These are phyloP conservation scores for Bidens hawaiensis DNA, from an alignment of 140 eudicot species.

Conservation along the genomic window DNA sequence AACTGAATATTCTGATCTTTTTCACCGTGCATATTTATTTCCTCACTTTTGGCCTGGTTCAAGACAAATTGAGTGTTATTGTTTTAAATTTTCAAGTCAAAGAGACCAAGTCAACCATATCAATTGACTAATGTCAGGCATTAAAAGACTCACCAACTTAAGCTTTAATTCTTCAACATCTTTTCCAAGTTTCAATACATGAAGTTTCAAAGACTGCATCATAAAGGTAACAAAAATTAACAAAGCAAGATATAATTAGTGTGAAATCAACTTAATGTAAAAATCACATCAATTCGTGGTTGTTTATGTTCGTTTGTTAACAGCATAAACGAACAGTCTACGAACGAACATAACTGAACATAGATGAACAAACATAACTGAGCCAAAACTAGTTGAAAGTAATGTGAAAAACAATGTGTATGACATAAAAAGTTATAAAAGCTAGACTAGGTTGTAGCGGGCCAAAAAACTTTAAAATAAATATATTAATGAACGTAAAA, in stretches of 20 bases:
- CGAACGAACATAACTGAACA: too few relatives aligned
- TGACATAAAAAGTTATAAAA: too few relatives aligned
- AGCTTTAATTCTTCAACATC: constrained; percentile 62
- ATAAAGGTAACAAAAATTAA: constrained; percentile 14
- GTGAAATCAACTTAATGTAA: not conserved
- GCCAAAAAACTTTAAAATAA: too few relatives aligned
- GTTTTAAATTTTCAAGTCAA: not conserved
- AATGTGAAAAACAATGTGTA: too few relatives aligned
- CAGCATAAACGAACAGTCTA: too few relatives aligned
- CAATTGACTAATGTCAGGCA: constrained; percentile 5
- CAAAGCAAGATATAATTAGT: not conserved
- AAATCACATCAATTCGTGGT: too few relatives aligned
- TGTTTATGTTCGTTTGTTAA: too few relatives aligned
- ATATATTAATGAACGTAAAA: too few relatives aligned
- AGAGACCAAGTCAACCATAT: constrained; percentile 9
- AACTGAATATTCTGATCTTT: constrained; percentile 27
- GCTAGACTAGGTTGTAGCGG: too few relatives aligned
- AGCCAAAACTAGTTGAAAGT: too few relatives aligned
- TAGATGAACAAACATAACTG: too few relatives aligned
- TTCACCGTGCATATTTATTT: constrained; percentile 19
- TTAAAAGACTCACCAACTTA: constrained; percentile 52
- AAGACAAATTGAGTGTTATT: constrained; percentile 15
- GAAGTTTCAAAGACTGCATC: constrained; percentile 90
- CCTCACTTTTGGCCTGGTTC: constrained; percentile 50
- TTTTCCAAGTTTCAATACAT: constrained; percentile 70